Percentiles rank a stretch among this genome's conserved stretches.
Evolutionary conservation across 2,329 filamentous ascomycete species (phyloP).

Genomic region (Aureobasidium sp.): DNA sequence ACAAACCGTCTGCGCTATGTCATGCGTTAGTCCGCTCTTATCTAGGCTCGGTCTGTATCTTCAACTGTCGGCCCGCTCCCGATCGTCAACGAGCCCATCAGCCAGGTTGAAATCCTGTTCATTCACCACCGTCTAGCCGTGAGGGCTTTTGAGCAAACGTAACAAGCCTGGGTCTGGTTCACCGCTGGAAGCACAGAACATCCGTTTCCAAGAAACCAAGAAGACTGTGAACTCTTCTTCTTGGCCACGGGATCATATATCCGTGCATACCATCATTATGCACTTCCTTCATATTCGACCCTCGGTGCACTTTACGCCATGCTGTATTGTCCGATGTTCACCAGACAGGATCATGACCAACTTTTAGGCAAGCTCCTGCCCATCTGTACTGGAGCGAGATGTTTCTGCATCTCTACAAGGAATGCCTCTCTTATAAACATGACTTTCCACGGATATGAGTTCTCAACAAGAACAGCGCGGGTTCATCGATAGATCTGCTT

Average conservation of each 20-base stretch:
- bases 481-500: background rate
- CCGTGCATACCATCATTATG: background rate
- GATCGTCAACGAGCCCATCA: background rate
- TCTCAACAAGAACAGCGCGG: background rate
- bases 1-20: background rate
- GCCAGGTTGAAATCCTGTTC: constrained; percentile 1
- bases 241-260: background rate
- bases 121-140: background rate
- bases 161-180: background rate
- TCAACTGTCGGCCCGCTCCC: constrained; percentile 12
- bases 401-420: background rate
- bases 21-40: background rate
- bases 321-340: background rate
- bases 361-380: background rate
- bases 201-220: background rate
- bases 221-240: background rate
- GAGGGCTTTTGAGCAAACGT: background rate
- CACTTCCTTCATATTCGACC: background rate
- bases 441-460: background rate
- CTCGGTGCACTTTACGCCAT: background rate
- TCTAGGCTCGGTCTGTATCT: constrained; percentile 1
- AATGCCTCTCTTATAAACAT: background rate
- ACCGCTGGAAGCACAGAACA: constrained; percentile 8
- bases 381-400: background rate
- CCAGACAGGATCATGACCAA: background rate